Percentiles rank a stretch among this genome's conserved stretches.
Evolutionary conservation across 352 stramenopile genomes (phyloP).

Genomic region (Phytophthora chlamydospora): DNA sequence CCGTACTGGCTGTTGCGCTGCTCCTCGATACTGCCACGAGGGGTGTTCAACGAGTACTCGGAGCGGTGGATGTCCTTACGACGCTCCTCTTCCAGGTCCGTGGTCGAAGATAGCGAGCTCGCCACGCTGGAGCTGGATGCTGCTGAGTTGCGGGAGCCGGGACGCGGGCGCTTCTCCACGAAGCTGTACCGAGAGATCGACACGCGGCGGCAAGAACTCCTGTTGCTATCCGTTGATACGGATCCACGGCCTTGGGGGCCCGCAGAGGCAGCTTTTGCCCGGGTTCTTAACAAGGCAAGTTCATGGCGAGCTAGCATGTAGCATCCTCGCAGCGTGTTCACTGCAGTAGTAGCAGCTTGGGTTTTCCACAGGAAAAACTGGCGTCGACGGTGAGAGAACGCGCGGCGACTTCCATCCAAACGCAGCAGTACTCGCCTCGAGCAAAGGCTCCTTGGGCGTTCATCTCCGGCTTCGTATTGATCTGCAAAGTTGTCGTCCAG

Average conservation of each 20-base stretch:
- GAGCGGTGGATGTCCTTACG: slow-evolving; percentile 10
- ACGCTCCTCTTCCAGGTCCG: slow-evolving; percentile 22
- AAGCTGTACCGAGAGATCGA: not conserved
- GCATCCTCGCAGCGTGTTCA: slow-evolving; percentile 21
- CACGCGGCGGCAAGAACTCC: not conserved
- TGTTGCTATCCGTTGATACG: not conserved
- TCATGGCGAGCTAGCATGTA: slow-evolving; percentile 25
- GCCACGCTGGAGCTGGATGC: slow-evolving; percentile 10
- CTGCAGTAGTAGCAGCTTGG: slow-evolving; percentile 10
- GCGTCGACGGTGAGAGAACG: slow-evolving; percentile 14
- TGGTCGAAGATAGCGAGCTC: slow-evolving; percentile 25
- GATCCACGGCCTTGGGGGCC: not conserved
- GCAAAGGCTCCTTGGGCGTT: not conserved
- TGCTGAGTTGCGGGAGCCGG: not conserved
- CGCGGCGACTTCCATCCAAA: slow-evolving; percentile 4
- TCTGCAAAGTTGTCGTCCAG: slow-evolving; percentile 20
- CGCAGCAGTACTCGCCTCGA: not conserved
- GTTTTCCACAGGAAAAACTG: slow-evolving; percentile 25
- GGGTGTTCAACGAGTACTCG: slow-evolving; percentile 6
- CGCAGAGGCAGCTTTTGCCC: slow-evolving; percentile 1
- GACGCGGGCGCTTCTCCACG: not conserved
- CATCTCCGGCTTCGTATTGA: not conserved
- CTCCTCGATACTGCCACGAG: slow-evolving; percentile 2
- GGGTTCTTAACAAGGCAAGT: slow-evolving; percentile 15
- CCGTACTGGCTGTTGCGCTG: slow-evolving; percentile 1